Base-by-base conservation (phyloP, 495 filamentous ascomycete species). In the Lepraria neglecta region DNA sequence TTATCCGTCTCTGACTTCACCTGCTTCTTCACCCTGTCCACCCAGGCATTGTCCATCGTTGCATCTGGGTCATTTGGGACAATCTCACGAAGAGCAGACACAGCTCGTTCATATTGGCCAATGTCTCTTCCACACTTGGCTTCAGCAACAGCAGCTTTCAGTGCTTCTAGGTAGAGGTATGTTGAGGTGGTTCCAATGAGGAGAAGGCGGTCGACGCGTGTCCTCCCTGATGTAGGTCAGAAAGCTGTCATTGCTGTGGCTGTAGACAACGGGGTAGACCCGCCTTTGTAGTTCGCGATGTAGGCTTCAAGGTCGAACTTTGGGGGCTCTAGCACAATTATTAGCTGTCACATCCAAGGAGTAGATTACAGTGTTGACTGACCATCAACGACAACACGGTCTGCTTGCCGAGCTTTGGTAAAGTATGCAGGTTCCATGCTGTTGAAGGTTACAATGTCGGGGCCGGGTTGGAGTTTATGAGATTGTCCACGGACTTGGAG, bases 251-350 rank as follows among this genome's bases (percentile, higher is more conserved):
- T 6, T 51, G 10, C 7, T 45, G 19, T 19, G 14, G 38, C 17
- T 44, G 6, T 40, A 53, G 46, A 42, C 47, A 40, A 51, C 56
- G n/a, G 27, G 10, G 52, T 73, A n/a, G 14, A 1, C 19, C 51
- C 73, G 94, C 92, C 92, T 70, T 78, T 82, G 72, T 98, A 98
- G 66, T 96, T 95, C 38, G 87, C 79, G 45, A 96, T 89, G 72
- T 97, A 97, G 28, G 87, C 83, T 40, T 97, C 94, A 6, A 98
- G 82, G 69, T 98, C 94, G 60, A 97, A 87, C 67, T 95, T 96
- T 0, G 94, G 94, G 12, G 83, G 70, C 51, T 91, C 91, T 92
- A 63, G 30, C 7, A n/a, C 38, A 17, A 48, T 44, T 6, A 33
- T 60, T 28, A 64, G 54, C 10, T 30, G 14, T 11, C 12, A 24